Conservation (phyloP, 495 filamentous ascomycete genomes). For the Daldinia grandis region DNA sequence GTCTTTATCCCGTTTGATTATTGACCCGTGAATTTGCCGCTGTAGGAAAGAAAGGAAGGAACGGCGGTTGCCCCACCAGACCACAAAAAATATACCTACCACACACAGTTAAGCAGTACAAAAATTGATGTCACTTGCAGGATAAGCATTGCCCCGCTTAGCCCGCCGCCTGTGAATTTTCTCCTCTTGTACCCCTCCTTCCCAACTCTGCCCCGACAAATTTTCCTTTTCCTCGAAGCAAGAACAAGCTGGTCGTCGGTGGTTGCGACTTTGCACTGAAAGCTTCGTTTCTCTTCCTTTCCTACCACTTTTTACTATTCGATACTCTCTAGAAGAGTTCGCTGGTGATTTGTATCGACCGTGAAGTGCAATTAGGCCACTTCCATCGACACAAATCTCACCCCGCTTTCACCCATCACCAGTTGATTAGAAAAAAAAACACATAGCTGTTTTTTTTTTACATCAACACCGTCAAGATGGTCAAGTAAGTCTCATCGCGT, state of each 20-base stretch:
- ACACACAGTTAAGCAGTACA: neutral
- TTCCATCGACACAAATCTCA: conserved; percentile 29
- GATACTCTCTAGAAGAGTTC: conserved; percentile 38
- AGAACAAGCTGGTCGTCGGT: conserved; percentile 45
- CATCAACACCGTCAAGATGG: conserved; percentile 92
- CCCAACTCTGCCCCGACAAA: conserved; percentile 35
- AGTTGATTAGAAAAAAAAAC: conserved; percentile 41
- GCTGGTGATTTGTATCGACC: conserved; percentile 28
- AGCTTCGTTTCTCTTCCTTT: neutral
- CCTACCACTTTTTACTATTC: conserved; percentile 23
- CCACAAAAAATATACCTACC: conserved; percentile 12
- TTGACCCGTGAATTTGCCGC: conserved; percentile 31
- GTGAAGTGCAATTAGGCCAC: conserved; percentile 38
- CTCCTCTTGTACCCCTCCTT: conserved; percentile 40
- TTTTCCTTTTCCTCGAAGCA: conserved; percentile 43
- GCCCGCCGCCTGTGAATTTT: conserved; percentile 29
- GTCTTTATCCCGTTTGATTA: conserved; percentile 10
- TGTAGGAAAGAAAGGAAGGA: conserved; percentile 6
- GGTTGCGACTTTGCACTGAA: conserved; percentile 43
- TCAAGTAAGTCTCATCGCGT: conserved; percentile 78
- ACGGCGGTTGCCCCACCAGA: conserved; percentile 14
- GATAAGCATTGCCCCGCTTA: conserved; percentile 34
- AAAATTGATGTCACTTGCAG: conserved; percentile 19
- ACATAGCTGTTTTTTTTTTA: conserved; percentile 47
- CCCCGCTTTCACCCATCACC: conserved; percentile 25